A percentile compares a stretch with the other conserved stretches of the same genome.
Conservation (phyloP, 192 early-diverging fungal genomes). For the Gonapodya prolifera region DNA sequence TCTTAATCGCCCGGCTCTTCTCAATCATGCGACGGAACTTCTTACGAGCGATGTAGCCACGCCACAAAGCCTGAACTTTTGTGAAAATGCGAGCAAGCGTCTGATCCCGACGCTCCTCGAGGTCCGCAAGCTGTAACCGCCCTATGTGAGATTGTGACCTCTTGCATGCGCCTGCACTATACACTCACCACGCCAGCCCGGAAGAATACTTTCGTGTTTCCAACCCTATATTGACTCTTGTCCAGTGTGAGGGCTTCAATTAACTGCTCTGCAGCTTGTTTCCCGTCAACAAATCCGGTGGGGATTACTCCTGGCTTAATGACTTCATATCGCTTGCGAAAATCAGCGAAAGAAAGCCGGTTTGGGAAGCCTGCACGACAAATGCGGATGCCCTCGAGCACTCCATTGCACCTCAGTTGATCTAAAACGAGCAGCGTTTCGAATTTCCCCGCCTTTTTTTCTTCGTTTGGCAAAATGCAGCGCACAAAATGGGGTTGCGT, state of each 20-base stretch:
- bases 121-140: constrained; percentile 56
- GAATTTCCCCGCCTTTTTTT: constrained; percentile 76
- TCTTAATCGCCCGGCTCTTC: constrained; percentile 75
- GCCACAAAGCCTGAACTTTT: constrained; percentile 73
- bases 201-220: constrained; percentile 95
- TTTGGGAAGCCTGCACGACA: constrained; percentile 93
- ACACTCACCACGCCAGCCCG: constrained; percentile 69
- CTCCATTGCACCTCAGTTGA: constrained; percentile 93
- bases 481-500: constrained; percentile 97
- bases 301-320: constrained; percentile 68
- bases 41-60: constrained; percentile 70
- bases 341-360: constrained; percentile 80
- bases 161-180: neutral
- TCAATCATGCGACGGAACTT: constrained; percentile 49
- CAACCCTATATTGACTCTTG: constrained; percentile 69
- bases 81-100: constrained; percentile 72
- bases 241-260: constrained; percentile 68
- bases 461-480: constrained; percentile 90
- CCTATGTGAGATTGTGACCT: neutral
- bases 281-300: constrained; percentile 78
- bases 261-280: constrained; percentile 66
- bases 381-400: constrained; percentile 93
- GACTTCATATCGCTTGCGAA: constrained; percentile 87
- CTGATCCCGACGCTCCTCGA: constrained; percentile 82
- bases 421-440: constrained; percentile 76